Base-by-base conservation (phyloP, 495 filamentous ascomycete genomes). In the Aspergillus taichungensis region DNA sequence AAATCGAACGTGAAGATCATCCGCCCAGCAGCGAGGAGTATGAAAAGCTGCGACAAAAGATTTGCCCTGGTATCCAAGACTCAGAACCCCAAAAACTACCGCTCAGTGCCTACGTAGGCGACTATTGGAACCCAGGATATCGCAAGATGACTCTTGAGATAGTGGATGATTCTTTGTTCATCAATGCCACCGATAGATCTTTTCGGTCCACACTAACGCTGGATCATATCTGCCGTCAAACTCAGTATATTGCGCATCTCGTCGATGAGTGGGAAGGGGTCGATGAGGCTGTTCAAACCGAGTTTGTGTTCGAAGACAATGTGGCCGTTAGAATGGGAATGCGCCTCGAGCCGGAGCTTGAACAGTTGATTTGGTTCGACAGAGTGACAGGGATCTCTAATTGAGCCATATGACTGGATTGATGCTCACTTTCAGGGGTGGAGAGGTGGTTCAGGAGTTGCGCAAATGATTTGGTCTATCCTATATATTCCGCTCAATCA, bases 171-270 rank as follows among this genome's bases (percentile, higher is more conserved):
- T 37, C 43, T 43, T 57, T 68, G 5, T 63, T 63, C 24, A 40
- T 68, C 30, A 59, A 68, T 37, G 57, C 52, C n/a, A 56, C 50
- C 3, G 63, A 68, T 52, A 59, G 63, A 1, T 57, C 59, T 6
- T 47, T 54, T 30, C 47, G 54, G 0, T 56, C 53, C 18, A 53
- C 44, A 3, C 6, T 56, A 8, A 56, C 30, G 1, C 50, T 53
- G 27, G 41, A 49, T 7, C 46, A 49, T 36, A 39, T 53, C 12
- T 8, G 6, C 1, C 36, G 43, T 12, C 33, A 43, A 8, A 45
- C 28, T 2, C 37, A 53, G 10, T 53, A 41, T 13, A 45, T 31
- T 10, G 47, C 36, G 4, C 42, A 46, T 46, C 8, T 36, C 8
- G 40, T 6, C 8, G 13, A 43, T 36, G 28, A 24, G 14, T 33